Evolutionary conservation across 805 yeast genomes (phyloP), one percentile per base, ranked within the genome.

Genomic region (Wickerhamiella sorbophila): DNA sequence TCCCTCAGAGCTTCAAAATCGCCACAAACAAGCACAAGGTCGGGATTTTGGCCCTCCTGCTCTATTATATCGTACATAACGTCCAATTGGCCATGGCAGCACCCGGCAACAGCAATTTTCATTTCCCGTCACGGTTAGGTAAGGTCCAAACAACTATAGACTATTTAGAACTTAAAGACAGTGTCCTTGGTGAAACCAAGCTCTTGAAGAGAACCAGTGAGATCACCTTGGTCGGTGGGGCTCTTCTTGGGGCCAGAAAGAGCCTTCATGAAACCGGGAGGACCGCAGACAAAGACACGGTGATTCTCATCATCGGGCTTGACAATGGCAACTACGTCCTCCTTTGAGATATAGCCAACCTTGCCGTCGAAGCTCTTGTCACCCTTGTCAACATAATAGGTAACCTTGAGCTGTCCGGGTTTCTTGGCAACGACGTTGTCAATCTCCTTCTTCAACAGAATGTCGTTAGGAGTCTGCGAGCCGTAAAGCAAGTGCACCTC

Each of bases 161-260:
- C 10, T 24, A 12, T 12, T 24, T 74, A 87, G 59, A 83, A 87
- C 68, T 91, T 91, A 69, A 74, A 88, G 42, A 91, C 97, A 56
- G 82, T 77, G 44, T 80, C 85, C 66, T 81, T 79, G 62, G 74
- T 66, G 76, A 71, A 87, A 41, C 96, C 96, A 51, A 91, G 72
- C 36, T 88, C 96, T 54, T 75, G 75, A 59, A 91, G 75, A 40
- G 78, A 75, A 58, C 98, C 98, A 22, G 78, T 68, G 44, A 91
- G 73, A 65, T 83, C 95, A 65, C 98, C 98, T 71, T 91, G 98
- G 59, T 87, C 96, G 42, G 77, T 55, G 53, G 95, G 93, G 40
- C 91, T 77, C 37, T 65, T 70, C 74, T 88, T 88, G 53, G 63
- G 61, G 58, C 98, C 98, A 21, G 95, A 83, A 52, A 86, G 57